Evolutionary conservation across 139 green algal species (phyloP).

Genomic region (Dunaliella primolecta): DNA sequence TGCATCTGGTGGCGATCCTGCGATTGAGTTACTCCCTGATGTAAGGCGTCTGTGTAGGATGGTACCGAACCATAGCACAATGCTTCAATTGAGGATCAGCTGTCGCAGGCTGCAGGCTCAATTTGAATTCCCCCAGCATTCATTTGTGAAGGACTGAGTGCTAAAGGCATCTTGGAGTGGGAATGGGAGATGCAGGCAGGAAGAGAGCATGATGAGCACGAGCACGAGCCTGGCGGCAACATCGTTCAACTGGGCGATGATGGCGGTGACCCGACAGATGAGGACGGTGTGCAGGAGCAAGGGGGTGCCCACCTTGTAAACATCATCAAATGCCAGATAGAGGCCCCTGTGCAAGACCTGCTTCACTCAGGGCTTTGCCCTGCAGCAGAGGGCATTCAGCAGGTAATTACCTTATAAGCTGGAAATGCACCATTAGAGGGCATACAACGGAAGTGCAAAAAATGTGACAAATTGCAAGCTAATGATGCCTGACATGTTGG

Average conservation of each 20-base stretch:
- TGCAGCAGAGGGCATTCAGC: neutral
- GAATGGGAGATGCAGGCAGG: neutral
- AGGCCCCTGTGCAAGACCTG: neutral
- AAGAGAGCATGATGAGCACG: neutral
- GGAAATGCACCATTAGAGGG: too few species aligned
- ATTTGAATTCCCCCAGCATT: neutral
- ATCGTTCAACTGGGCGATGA: neutral
- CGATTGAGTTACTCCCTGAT: too few species aligned
- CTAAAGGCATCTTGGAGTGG: too few species aligned
- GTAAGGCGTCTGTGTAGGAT: too few species aligned
- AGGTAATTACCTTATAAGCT: too few species aligned
- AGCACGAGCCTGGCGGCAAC: slow-evolving; percentile 5
- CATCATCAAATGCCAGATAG: neutral
- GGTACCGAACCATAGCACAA: neutral
- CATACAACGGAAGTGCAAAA: too few species aligned
- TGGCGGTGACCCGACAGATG: neutral
- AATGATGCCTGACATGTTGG: too few species aligned
- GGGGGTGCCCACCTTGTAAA: neutral
- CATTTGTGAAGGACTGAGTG: neutral
- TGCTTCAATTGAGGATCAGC: neutral
- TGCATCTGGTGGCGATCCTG: too few species aligned
- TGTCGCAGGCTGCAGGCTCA: neutral
- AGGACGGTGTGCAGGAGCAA: neutral
- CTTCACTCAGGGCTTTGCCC: neutral
- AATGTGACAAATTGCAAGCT: too few species aligned